These are phyloP conservation scores for Fusarium sp. DNA, from an alignment of 2,329 filamentous ascomycete genomes.

Conservation along the genomic window DNA sequence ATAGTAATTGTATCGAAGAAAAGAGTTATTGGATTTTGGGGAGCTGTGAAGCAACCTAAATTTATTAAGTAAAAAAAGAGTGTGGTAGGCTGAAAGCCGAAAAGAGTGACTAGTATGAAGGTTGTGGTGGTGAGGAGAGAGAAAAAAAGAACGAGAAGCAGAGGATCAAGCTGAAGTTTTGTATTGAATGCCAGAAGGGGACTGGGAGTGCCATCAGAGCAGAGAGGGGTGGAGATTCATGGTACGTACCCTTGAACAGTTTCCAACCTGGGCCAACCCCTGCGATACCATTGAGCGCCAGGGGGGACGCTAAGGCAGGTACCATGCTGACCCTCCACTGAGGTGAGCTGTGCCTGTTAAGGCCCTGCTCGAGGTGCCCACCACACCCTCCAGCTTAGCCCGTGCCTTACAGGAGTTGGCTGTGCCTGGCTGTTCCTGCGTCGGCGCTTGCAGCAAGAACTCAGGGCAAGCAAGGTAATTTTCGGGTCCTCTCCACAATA, in stretches of 20 bases:
- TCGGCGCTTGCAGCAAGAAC: slow-evolving; percentile 30
- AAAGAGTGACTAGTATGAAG: slow-evolving; percentile 53
- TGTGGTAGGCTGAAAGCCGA: slow-evolving; percentile 50
- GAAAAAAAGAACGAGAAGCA: slow-evolving; percentile 30
- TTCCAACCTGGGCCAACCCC: slow-evolving; percentile 30
- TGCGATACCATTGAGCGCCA: slow-evolving; percentile 39
- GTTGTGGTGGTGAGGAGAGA: slow-evolving; percentile 41
- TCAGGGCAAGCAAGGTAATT: slow-evolving; percentile 6
- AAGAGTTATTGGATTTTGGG: slow-evolving; percentile 28
- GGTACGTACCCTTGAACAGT: slow-evolving; percentile 37
- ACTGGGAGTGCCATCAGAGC: slow-evolving; percentile 22
- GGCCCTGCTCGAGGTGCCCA: slow-evolving; percentile 3
- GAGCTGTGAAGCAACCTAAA: slow-evolving; percentile 35
- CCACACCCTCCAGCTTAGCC: slow-evolving; percentile 17
- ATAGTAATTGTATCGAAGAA: slow-evolving; percentile 35
- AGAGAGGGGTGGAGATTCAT: slow-evolving; percentile 20
- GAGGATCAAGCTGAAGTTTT: slow-evolving; percentile 37
- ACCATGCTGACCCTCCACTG: slow-evolving; percentile 30
- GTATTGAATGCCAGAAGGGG: slow-evolving; percentile 47
- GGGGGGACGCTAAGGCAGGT: slow-evolving; percentile 42
- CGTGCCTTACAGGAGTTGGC: slow-evolving; percentile 17
- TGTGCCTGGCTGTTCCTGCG: slow-evolving; percentile 33
- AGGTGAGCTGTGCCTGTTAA: neutral
- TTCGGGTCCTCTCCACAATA: slow-evolving; percentile 10
- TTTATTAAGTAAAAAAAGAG: slow-evolving; percentile 49